phyloP scores from a whole-genome alignment of 768 basidiomycete species.

The Trametopsis cervina region DNA sequence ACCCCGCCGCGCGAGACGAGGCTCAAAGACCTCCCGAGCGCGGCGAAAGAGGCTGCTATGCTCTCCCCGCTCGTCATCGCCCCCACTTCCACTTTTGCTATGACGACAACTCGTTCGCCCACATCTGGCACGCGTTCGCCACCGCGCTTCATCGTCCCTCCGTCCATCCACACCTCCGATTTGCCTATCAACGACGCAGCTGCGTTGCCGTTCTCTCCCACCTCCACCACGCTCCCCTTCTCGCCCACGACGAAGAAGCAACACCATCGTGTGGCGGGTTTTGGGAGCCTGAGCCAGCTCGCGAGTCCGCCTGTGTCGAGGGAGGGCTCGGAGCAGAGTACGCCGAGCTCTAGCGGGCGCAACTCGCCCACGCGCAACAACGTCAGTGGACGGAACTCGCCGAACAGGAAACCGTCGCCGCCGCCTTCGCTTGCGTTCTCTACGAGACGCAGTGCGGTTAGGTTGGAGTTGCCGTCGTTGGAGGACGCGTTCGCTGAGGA shows the following conservation, averaged over 20 bases:
- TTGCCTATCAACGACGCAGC: neutral
- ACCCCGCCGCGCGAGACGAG: conserved; percentile 16
- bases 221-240: neutral
- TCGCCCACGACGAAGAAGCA: too few species aligned
- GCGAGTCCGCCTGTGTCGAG: conserved; percentile 19
- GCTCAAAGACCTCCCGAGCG: neutral
- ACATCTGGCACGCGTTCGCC: neutral
- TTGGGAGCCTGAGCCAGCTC: conserved; percentile 12
- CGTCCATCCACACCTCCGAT: neutral
- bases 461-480: neutral
- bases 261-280: too few species aligned
- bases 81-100: conserved; percentile 9
- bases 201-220: conserved; percentile 9
- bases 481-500: neutral
- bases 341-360: conserved; percentile 10
- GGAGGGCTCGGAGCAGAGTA: conserved; percentile 12
- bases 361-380: neutral
- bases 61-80: conserved; percentile 9
- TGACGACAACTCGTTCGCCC: neutral
- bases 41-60: conserved; percentile 1
- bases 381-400: neutral
- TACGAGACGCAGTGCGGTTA: neutral
- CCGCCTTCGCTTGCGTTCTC: neutral
- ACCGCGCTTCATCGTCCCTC: neutral
- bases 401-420: neutral